Evolutionary conservation across 2,329 filamentous ascomycete species (phyloP), one percentile per base, ranked within the genome.

Genomic region (Fusarium gaditjirri): DNA sequence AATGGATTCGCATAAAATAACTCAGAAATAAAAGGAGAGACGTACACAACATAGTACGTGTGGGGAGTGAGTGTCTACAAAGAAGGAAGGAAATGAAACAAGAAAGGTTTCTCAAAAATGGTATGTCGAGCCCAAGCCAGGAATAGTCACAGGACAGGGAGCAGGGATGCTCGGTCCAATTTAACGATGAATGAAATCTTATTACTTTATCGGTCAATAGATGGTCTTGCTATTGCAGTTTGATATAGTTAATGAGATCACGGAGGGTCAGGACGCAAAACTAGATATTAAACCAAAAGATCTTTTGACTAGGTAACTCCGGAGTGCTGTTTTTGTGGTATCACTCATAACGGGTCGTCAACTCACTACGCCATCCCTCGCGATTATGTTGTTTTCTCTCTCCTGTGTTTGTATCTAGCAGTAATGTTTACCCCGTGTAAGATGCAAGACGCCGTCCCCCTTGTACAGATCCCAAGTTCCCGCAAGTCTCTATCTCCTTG

Each of bases 261-360:
- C 23, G 27, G 13, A 35, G 27, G 41, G 14, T 31, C 21, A 33
- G 31, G n/a, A 31, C 47, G 16, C 29, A 52, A 53, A 54, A 33
- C n/a, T 38, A 35, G 25, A 55, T 67, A 53, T 66, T 67, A 56
- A 75, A 76, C 70, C 70, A 77, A 77, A 69, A 68, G 66, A 68
- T 77, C 71, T 76, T 76, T 74, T 76, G 75, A 75, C 72, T 68
- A 70, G 67, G 68, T 73, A 71, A 54, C 69, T 77, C 75, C 67
- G 72, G 75, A 76, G 75, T 77, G 75, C 67, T 74, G 62, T 65
- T 53, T 69, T 77, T 66, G 38, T 77, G 74, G 65, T 76, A 77
- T 76, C 75, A 75, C 75, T 77, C 75, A 68, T 76, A 65, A 77
- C 74, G 65, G 72, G 64, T 73, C 61, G 60, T 75, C 74, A 76